Evolutionary conservation across 2,329 filamentous ascomycete species (phyloP).

Genomic region (Aspergillus vadensis): DNA sequence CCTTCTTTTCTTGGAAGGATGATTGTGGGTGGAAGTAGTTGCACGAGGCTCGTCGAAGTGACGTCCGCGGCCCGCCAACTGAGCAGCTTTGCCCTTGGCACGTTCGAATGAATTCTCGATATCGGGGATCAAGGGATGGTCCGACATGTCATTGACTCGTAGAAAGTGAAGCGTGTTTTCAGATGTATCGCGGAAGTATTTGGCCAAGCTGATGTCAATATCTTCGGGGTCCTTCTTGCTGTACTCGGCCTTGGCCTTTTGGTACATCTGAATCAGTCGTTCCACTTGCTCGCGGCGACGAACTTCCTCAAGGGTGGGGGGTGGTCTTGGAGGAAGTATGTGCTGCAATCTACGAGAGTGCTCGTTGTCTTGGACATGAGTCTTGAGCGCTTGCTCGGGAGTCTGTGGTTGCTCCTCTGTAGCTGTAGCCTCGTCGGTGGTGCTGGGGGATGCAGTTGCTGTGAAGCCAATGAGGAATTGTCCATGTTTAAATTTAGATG

Average conservation of each 20-base stretch:
- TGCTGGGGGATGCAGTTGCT: neutral
- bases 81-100: slow-evolving; percentile 38
- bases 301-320: neutral
- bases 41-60: slow-evolving; percentile 36
- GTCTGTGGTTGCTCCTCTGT: neutral
- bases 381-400: neutral
- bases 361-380: neutral
- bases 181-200: slow-evolving; percentile 48
- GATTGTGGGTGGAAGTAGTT: neutral
- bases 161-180: slow-evolving; percentile 45
- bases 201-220: slow-evolving; percentile 31
- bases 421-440: neutral
- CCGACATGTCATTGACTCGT: slow-evolving; percentile 21
- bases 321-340: neutral
- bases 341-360: neutral
- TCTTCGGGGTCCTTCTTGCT: slow-evolving; percentile 30
- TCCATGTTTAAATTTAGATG: neutral
- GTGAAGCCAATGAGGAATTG: neutral
- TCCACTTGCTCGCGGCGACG: slow-evolving; percentile 9
- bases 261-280: slow-evolving; percentile 36
- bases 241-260: slow-evolving; percentile 42
- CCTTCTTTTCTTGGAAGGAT: slow-evolving; percentile 7
- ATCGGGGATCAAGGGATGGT: slow-evolving; percentile 35
- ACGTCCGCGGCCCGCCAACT: slow-evolving; percentile 41
- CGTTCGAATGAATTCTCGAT: slow-evolving; percentile 36